Conservation (phyloP, 2,329 filamentous ascomycete species). For the Penicillium sumatraense region DNA sequence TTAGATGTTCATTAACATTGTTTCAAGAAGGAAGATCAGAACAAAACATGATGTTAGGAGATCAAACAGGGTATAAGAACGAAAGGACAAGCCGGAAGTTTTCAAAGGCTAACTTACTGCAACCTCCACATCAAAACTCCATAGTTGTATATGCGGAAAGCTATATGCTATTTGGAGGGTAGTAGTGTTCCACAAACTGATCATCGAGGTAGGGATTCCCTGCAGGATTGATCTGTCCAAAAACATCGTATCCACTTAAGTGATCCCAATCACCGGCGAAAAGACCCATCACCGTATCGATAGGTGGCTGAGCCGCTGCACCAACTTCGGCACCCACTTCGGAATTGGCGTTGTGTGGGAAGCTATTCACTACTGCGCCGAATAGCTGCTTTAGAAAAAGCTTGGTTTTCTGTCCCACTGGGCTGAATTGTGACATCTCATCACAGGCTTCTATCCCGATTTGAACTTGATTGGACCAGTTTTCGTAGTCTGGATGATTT, state of each 20-base stretch:
- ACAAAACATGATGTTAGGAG: no score
- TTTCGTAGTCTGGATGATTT: slow-evolving; percentile 4
- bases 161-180: background rate
- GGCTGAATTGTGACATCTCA: slow-evolving; percentile 12
- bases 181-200: background rate
- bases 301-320: background rate
- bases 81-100: background rate
- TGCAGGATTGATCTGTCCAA: background rate
- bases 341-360: background rate
- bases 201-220: slow-evolving; percentile 4
- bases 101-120: background rate
- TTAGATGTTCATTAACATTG: no score
- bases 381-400: slow-evolving; percentile 42
- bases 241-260: background rate
- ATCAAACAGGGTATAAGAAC: no score
- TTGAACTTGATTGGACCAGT: slow-evolving; percentile 12
- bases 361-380: slow-evolving; percentile 1
- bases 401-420: slow-evolving; percentile 8
- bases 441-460: slow-evolving; percentile 7
- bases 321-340: background rate
- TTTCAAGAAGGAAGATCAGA: no score
- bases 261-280: slow-evolving; percentile 4
- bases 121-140: no score
- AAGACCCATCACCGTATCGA: slow-evolving; percentile 8
- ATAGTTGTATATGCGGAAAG: background rate